A percentile compares a stretch with the other conserved stretches of the same genome.
These are phyloP conservation scores for Aspergillus campestris DNA, from an alignment of 495 filamentous ascomycete genomes.

Conservation along the genomic window DNA sequence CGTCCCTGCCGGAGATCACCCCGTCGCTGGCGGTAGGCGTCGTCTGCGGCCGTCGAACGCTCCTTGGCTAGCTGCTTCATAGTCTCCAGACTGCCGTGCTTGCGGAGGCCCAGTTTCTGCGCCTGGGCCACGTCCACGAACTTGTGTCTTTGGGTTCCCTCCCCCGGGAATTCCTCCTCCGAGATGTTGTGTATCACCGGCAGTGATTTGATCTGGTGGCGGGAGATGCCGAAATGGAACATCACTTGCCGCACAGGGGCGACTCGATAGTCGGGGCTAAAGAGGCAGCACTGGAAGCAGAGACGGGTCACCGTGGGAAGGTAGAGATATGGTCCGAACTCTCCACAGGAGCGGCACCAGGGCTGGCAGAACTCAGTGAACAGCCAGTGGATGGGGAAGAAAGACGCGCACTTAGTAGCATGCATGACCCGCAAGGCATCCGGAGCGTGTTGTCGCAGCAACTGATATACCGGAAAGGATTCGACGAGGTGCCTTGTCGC, in stretches of 20 bases:
- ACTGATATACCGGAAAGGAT: constrained; percentile 5
- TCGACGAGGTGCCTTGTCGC: background rate
- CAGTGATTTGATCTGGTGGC: background rate
- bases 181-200: background rate
- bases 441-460: constrained; percentile 4
- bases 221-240: background rate
- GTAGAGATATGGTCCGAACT: constrained; percentile 9
- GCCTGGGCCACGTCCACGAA: constrained; percentile 1
- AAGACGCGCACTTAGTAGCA: background rate
- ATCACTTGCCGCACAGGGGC: background rate
- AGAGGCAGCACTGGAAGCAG: constrained; percentile 5
- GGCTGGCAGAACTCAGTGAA: constrained; percentile 8
- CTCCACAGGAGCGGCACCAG: constrained; percentile 5
- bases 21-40: background rate
- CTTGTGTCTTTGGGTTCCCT: too few species aligned
- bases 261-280: background rate
- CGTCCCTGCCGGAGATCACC: too few species aligned
- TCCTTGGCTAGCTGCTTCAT: background rate
- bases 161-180: too few species aligned
- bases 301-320: constrained; percentile 3
- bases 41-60: background rate
- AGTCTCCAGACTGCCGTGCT: background rate
- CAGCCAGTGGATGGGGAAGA: constrained; percentile 2
- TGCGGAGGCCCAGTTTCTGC: background rate
- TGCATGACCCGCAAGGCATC: constrained; percentile 5